Percentiles rank a stretch among this genome's conserved stretches.
phyloP scores from a whole-genome alignment of 1,139 yeast species.

The Zygoascus meyerae region DNA sequence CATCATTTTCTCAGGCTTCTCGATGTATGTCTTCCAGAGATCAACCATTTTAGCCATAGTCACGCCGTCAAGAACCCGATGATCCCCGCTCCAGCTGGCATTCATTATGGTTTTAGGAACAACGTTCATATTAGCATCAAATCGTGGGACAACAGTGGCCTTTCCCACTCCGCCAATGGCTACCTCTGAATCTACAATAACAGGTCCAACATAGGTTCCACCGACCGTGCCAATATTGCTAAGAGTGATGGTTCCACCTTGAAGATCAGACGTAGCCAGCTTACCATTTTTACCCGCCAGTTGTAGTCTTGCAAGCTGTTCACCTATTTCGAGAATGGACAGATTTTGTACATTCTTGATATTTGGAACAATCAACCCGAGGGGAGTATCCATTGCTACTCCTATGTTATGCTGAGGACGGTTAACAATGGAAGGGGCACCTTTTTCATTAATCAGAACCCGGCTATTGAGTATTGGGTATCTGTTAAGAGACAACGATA shows the following conservation, averaged over 20 bases:
- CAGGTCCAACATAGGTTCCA: slow-evolving; percentile 72
- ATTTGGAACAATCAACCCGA: slow-evolving; percentile 68
- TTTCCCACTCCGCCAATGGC: slow-evolving; percentile 34
- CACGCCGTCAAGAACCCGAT: slow-evolving; percentile 34
- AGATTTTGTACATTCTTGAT: slow-evolving; percentile 63
- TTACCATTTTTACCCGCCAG: slow-evolving; percentile 58
- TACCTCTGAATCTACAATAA: slow-evolving; percentile 40
- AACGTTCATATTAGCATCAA: slow-evolving; percentile 23
- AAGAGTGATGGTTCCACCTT: slow-evolving; percentile 71
- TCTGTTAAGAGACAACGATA: slow-evolving; percentile 28
- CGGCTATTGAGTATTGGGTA: slow-evolving; percentile 31
- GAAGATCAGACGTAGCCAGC: slow-evolving; percentile 62
- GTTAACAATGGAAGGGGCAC: slow-evolving; percentile 24
- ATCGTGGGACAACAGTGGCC: slow-evolving; percentile 29
- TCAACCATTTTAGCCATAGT: slow-evolving; percentile 33
- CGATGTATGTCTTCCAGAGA: slow-evolving; percentile 28
- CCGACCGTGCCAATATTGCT: slow-evolving; percentile 77
- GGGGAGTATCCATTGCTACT: slow-evolving; percentile 71
- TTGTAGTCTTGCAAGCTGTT: slow-evolving; percentile 53
- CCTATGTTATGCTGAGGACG: slow-evolving; percentile 41
- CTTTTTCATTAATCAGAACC: slow-evolving; percentile 19
- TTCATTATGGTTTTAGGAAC: slow-evolving; percentile 29
- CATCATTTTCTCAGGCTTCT: slow-evolving; percentile 28
- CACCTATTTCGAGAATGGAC: slow-evolving; percentile 57
- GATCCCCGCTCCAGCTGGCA: slow-evolving; percentile 36